Evolutionary conservation across 495 filamentous ascomycete species (phyloP), one percentile per base, ranked within the genome.

Genomic region (Podospora anserina): DNA sequence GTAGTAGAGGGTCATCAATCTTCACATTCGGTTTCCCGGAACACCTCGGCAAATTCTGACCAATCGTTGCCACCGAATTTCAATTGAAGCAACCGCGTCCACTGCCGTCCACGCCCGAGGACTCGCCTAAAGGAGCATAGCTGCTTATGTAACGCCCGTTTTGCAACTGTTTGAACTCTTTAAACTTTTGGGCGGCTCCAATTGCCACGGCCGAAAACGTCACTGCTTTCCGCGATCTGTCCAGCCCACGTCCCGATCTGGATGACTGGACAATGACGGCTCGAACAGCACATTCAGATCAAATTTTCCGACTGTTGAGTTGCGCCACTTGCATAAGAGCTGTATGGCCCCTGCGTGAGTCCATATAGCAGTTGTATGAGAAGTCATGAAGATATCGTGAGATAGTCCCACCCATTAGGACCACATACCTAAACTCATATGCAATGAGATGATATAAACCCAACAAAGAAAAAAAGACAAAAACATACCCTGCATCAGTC

Each of bases 11-110:
- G n/a, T 65, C 56, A 63, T 67, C 39, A 66, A 71, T 66, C 69
- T 71, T 69, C 63, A 66, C 66, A 66, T 66, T 66, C 62, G 66
- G 69, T 65, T 68, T 69, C 61, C 69, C 71, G 71, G 71, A 72
- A 72, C 65, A 71, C 74, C 72, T 76, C 74, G 74, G 74, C 55
- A 73, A 63, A 72, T 23, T 26, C 15, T 55, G 66, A 34, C 74
- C 74, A 76, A 76, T 76, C 55, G 68, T n/a, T 59, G 44, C 54
- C 20, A 2, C 11, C 49, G 67, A 67, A 72, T 72, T 70, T 63
- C 68, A 75, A 69, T 69, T 68, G 66, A 53, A 61, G 6, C 65
- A 18, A 32, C 27, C 19, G 56, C 65, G 64, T 63, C 62, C 23
- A 61, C 44, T 57, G 66, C 67, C 71, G 71, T 63, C 15, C 56